Base-by-base conservation (phyloP, 306 rosid genomes). In the Cicer arietinum region DNA sequence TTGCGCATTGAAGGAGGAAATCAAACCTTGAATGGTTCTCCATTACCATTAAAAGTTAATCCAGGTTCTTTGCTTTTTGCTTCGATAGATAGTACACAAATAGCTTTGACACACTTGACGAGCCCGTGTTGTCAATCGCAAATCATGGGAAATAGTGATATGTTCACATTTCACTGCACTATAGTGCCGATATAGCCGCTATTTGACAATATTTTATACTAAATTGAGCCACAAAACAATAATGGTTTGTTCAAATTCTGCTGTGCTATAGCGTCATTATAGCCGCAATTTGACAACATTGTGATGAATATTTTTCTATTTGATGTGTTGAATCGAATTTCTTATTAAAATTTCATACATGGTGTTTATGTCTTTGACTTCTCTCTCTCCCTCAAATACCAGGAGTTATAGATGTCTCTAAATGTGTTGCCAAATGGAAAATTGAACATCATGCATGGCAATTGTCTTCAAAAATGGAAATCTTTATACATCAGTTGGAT, bases 391-490 rank as follows among this genome's bases (percentile, higher is more conserved):
- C n/a, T 65, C 20, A 8, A 68, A n/a, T 45, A 5, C 25, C 89
- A 92, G 94, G 98, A 70, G 67, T 89, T 65, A 61, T 90, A 20
- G 92, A 90, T 63, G 82, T 92, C 52, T 82, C 96, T 63, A 89
- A 82, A 69, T 90, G 89, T 71, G 64, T 82, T 46, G 88, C 83
- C 10, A 85, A 75, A 65, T 92, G 94, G 94, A 85, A 82, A 67
- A 81, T 82, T 37, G 90, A 90, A 73, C 87, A 94, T 57, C 88
- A 77, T 78, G 92, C 94, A 37, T 92, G 98, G 96, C 96, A 92
- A 67, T 61, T 92, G 74, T 84, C 77, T 65, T 92, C 98, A 42
- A 85, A 89, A 89, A 90, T 90, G 92, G 94, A 89, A 80, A 82
- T 90, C 16, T 80, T 85, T 69, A 70, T 92, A 79, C 85, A 89